Evolutionary conservation across 306 rosid species (phyloP), one percentile per base, ranked within the genome.

Genomic region (Phaseolus lunatus): DNA sequence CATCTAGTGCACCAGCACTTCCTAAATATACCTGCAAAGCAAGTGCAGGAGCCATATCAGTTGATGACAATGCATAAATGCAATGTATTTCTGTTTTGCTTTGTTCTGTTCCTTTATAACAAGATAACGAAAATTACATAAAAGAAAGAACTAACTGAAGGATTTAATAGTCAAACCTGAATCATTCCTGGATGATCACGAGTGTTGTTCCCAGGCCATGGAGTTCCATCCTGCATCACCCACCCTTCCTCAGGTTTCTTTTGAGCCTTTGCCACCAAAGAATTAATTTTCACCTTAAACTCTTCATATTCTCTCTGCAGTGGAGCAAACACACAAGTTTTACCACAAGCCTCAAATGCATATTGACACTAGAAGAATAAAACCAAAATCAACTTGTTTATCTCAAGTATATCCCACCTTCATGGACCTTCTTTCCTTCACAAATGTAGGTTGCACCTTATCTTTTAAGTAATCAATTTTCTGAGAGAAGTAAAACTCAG

Each of bases 151-250:
- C 48, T 11, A 43, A 43, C 48, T 11, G 15, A 16, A 61, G 67
- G 31, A 61, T 61, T 43, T 27, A 82, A 53, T 54, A 26, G 48
- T 24, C 85, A 41, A 84, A 94, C 98, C 97, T 94, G 98, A 80
- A 94, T 92, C 86, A 94, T 90, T 81, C 96, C 96, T 3, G 96
- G 92, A 78, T 94, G 97, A 68, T 94, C 98, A 24, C 92, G 95
- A 80, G 88, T 92, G 89, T 43, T 90, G 81, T 93, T 87, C 3
- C 97, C 98, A 3, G 98, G 98, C 98, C 97, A 94, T 37, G 93
- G 97, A 62, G 93, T 88, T 64, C 95, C 97, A 83, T 92, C 98
- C 13, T 96, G 95, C 97, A 92, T 94, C 62, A 83, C 81, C 89
- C 89, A 86, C 48, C 98, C 98, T 1, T 86, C 89, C 20, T 94